phyloP scores from a whole-genome alignment of 257 asterid genomes.

The Nicotiana sylvestris region DNA sequence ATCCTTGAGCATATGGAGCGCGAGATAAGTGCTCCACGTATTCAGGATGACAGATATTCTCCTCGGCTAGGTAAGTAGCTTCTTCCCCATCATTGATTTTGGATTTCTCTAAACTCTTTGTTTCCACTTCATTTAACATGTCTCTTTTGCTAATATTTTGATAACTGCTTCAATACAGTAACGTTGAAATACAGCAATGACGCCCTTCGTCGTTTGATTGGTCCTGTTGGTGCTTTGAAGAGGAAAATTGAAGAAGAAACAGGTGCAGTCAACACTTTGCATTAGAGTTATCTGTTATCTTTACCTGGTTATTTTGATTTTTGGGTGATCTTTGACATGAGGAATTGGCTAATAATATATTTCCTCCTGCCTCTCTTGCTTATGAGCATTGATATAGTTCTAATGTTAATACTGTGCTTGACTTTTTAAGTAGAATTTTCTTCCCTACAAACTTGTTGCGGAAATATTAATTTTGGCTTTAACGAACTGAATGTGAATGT shows the following conservation, averaged over 20 bases:
- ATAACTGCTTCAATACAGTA: constrained; percentile 37
- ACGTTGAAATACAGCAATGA: constrained; percentile 79
- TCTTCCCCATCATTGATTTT: neutral
- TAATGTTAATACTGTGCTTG: neutral
- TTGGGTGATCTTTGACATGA: neutral
- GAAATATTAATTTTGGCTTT: neutral
- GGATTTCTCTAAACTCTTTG: neutral
- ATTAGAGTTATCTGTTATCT: neutral
- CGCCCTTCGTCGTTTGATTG: constrained; percentile 81
- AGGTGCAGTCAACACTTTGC: constrained; percentile 37
- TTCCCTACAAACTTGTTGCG: neutral
- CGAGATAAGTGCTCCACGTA: constrained; percentile 74
- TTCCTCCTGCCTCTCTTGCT: neutral
- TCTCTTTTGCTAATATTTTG: constrained; percentile 19
- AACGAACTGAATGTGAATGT: neutral
- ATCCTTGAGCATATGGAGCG: constrained; percentile 88
- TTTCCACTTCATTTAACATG: constrained; percentile 9
- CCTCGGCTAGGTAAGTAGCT: constrained; percentile 60
- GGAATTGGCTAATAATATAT: neutral
- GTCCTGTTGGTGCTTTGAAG: constrained; percentile 92
- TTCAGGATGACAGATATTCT: constrained; percentile 65
- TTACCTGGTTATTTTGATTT: neutral
- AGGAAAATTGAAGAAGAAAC: constrained; percentile 95
- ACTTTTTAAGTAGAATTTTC: neutral
- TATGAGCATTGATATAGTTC: neutral